Conservation (phyloP, 2,329 filamentous ascomycete species). For the Saccharata proteae region DNA sequence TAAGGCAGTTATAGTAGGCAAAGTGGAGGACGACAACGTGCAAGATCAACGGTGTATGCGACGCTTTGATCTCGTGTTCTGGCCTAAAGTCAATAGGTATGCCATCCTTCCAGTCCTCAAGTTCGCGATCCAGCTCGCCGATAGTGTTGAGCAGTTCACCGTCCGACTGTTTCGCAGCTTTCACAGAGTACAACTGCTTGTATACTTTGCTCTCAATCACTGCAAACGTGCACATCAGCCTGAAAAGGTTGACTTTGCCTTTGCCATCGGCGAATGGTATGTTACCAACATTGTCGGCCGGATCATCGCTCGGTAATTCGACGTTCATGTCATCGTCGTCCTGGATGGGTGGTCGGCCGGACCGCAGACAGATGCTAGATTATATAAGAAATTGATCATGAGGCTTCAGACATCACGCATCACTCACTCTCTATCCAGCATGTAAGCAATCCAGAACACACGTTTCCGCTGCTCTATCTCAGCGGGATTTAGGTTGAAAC, state of each 20-base stretch:
- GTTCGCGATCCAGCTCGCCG: slow-evolving; percentile 67
- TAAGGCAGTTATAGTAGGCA: slow-evolving; percentile 94
- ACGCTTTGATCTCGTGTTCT: slow-evolving; percentile 88
- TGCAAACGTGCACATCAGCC: slow-evolving; percentile 82
- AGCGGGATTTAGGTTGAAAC: slow-evolving; percentile 84
- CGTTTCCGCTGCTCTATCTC: slow-evolving; percentile 84
- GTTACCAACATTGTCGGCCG: slow-evolving; percentile 85
- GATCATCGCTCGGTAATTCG: slow-evolving; percentile 82
- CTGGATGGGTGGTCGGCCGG: slow-evolving; percentile 59
- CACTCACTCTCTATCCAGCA: slow-evolving; percentile 56
- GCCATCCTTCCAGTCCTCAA: slow-evolving; percentile 93
- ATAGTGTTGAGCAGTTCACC: slow-evolving; percentile 92
- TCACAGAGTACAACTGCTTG: slow-evolving; percentile 82
- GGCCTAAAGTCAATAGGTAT: slow-evolving; percentile 96
- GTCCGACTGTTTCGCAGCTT: slow-evolving; percentile 80
- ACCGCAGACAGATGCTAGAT: slow-evolving; percentile 51
- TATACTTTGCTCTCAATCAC: slow-evolving; percentile 91
- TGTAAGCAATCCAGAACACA: slow-evolving; percentile 67
- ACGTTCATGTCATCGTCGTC: slow-evolving; percentile 89
- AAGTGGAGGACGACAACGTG: slow-evolving; percentile 93
- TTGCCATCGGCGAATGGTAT: slow-evolving; percentile 82
- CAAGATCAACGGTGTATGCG: slow-evolving; percentile 83
- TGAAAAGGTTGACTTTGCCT: slow-evolving; percentile 89
- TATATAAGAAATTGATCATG: slow-evolving; percentile 12
- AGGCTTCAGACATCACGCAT: not conserved